These are phyloP conservation scores for Ricinus communis DNA, from an alignment of 345 rosid species.

Conservation along the genomic window DNA sequence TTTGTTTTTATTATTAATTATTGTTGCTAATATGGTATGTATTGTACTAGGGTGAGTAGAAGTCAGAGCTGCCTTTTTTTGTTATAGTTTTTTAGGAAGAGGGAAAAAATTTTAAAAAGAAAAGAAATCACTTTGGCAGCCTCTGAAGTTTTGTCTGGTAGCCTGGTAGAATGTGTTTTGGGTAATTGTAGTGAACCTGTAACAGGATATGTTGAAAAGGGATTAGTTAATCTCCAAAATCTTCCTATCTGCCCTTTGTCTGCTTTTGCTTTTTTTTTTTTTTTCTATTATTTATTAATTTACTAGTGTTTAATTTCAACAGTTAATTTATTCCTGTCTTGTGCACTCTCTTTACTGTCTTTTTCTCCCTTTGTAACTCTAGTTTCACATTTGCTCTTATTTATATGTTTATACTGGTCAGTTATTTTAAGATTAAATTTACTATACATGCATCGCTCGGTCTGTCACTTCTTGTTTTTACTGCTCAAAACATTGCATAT, in stretches of 20 bases:
- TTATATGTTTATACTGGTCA: too few relatives aligned
- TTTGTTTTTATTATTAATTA: slow-evolving; percentile 14
- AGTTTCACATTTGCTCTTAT: too few relatives aligned
- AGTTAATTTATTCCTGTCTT: background rate
- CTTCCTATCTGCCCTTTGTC: slow-evolving; percentile 11
- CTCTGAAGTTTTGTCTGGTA: slow-evolving; percentile 41
- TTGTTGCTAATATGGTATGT: background rate
- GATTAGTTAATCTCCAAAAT: slow-evolving; percentile 7
- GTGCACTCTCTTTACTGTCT: background rate
- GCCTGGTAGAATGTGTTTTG: slow-evolving; percentile 29
- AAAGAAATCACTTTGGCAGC: slow-evolving; percentile 8
- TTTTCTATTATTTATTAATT: background rate
- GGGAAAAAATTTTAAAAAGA: too few relatives aligned
- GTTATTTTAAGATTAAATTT: too few relatives aligned
- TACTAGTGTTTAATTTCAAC: too few relatives aligned
- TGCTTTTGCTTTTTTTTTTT: slow-evolving; percentile 8
- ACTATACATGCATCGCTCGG: too few relatives aligned
- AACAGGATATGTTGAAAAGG: slow-evolving; percentile 15
- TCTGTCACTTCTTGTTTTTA: too few relatives aligned
- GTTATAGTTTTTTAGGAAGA: slow-evolving; percentile 14
- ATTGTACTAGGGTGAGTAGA: background rate
- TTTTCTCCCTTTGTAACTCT: background rate
- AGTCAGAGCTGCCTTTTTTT: slow-evolving; percentile 34
- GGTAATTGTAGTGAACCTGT: slow-evolving; percentile 21
- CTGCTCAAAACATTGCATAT: too few relatives aligned